phyloP scores from a whole-genome alignment of 2,329 filamentous ascomycete genomes.

The Epichloe baconii region DNA sequence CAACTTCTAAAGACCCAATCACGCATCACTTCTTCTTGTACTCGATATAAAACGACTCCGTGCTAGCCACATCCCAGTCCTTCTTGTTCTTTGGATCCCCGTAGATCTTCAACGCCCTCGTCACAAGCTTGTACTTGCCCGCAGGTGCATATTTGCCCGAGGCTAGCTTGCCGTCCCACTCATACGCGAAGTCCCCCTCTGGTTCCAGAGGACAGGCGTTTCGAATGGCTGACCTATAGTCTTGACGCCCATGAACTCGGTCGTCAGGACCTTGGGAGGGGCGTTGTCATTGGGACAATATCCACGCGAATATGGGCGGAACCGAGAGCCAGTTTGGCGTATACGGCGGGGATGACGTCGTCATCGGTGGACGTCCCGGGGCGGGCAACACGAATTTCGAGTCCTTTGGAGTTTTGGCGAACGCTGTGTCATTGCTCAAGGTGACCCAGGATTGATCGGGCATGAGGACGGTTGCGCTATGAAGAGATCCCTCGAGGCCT shows the following conservation, averaged over 20 bases:
- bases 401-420: slow-evolving; percentile 16
- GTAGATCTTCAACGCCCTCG: slow-evolving; percentile 34
- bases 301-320: slow-evolving; percentile 29
- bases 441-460: slow-evolving; percentile 12
- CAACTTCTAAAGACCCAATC: too few species aligned
- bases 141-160: slow-evolving; percentile 31
- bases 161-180: slow-evolving; percentile 32
- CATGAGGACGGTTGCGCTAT: slow-evolving; percentile 11
- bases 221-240: slow-evolving; percentile 25
- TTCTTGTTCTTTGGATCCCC: slow-evolving; percentile 27
- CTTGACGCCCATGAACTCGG: slow-evolving; percentile 22
- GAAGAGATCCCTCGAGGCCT: slow-evolving; percentile 22
- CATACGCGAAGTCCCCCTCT: slow-evolving; percentile 12
- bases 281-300: slow-evolving; percentile 24
- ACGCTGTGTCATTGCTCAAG: slow-evolving; percentile 17
- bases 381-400: slow-evolving; percentile 26
- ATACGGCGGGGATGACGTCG: slow-evolving; percentile 23
- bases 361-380: slow-evolving; percentile 18
- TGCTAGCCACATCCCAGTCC: slow-evolving; percentile 32
- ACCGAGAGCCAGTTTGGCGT: slow-evolving; percentile 29
- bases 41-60: slow-evolving; percentile 27
- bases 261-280: slow-evolving; percentile 12
- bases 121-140: slow-evolving; percentile 33
- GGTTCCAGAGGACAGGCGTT: slow-evolving; percentile 24
- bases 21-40: slow-evolving; percentile 16